A percentile compares a stretch with the other conserved stretches of the same genome.
These are phyloP conservation scores for Cyclotella sp. DNA, from an alignment of 108 stramenopile species.

Conservation along the genomic window DNA sequence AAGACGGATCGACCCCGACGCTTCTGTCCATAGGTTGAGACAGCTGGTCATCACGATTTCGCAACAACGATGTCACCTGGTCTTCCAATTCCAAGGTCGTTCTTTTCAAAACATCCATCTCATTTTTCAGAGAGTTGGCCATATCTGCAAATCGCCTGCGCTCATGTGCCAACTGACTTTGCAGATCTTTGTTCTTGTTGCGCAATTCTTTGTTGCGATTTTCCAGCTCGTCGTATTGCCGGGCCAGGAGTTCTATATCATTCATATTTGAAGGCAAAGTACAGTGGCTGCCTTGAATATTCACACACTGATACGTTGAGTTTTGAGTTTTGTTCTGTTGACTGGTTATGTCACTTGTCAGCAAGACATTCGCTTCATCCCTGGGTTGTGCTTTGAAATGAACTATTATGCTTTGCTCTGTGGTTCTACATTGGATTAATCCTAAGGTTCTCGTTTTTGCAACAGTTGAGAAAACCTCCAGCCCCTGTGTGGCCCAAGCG, in stretches of 20 bases:
- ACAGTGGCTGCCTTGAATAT: too few species aligned
- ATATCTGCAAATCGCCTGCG: background rate
- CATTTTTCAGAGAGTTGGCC: background rate
- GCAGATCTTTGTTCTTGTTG: background rate
- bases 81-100: constrained; percentile 9
- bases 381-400: too few species aligned
- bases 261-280: too few species aligned
- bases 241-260: background rate
- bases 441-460: too few species aligned
- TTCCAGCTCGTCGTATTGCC: background rate
- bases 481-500: too few species aligned
- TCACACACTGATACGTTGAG: too few species aligned
- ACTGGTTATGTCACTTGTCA: too few species aligned
- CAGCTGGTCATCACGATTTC: background rate
- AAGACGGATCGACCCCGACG: background rate
- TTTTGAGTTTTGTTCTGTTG: too few species aligned
- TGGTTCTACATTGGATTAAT: too few species aligned
- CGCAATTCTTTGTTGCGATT: background rate
- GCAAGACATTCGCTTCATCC: too few species aligned
- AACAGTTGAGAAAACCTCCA: too few species aligned
- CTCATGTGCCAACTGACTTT: background rate
- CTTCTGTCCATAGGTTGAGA: background rate
- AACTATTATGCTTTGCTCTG: too few species aligned
- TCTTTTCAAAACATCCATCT: constrained; percentile 18
- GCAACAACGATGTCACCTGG: background rate